Evolutionary conservation across 1,284 basidiomycete genomes (phyloP), one percentile per base, ranked within the genome.

Genomic region (Fistulinella cinereoalba): DNA sequence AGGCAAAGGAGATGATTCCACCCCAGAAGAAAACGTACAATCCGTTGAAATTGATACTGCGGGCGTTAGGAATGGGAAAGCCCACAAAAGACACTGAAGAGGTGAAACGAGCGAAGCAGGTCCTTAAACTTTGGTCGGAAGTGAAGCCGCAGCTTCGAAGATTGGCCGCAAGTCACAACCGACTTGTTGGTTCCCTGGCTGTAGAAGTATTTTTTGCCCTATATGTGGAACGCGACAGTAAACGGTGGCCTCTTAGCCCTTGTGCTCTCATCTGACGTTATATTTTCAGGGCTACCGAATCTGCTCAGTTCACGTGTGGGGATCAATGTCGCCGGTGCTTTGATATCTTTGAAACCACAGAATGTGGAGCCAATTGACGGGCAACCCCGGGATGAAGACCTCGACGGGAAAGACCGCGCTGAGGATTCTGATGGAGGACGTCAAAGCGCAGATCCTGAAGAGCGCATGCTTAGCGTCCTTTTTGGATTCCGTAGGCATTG

Each of bases 401-500:
- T n/a, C n/a, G n/a, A n/a, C n/a, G n/a, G n/a, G n/a, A n/a, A n/a
- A n/a, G n/a, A n/a, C n/a, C n/a, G n/a, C n/a, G n/a, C 24, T 12
- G 12, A 9, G 5, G 18, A 16, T 16, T 22, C 37, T 12, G 3
- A 19, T 3, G 23, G 31, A 28, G 15, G 32, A 6, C 18, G 4
- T 4, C 13, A 8, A 3, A 11, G n/a, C n/a, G 11, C 6, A 7
- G 31, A 51, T 37, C 18, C 29, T 23, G 52, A 37, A n/a, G 41
- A 49, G 36, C 21, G 32, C 10, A 22, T 39, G 10, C 27, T 61
- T 15, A 21, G 27, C 16, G 16, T 3, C 1, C 33, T 64, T 21
- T 65, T 62, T n/a, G 56, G 54, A 5, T 37, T 62, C 1, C 44
- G 62, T 62, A 13, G 32, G 56, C 23, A 22, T 24, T 4, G n/a